Evolutionary conservation across 2,329 filamentous ascomycete genomes (phyloP), one percentile per base, ranked within the genome.

Genomic region (Madurella fahalii): DNA sequence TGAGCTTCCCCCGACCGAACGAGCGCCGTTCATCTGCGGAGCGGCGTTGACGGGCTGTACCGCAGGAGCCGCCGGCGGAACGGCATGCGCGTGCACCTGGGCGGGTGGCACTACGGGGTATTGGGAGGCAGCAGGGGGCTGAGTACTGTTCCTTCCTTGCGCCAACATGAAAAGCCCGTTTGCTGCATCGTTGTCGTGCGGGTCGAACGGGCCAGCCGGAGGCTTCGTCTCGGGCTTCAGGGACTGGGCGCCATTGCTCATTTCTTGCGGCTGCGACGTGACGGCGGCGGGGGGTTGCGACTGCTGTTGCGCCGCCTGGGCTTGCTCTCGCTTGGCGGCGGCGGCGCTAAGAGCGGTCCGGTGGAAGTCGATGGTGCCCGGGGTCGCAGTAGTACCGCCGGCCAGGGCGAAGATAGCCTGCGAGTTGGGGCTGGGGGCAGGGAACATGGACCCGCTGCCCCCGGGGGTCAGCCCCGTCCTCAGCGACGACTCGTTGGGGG

Each of bases 381-480:
- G 94, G 1, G 94, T 99, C 4, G 90, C 88, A 53, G 87, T 89
- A 61, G 89, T 89, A 67, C 83, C 89, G 61, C 89, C 85, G 39
- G 94, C 75, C 62, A 88, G 86, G 58, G 87, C 86, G 71, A 92
- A 90, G 7, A 96, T 74, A 48, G 88, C 87, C 74, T 91, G 87
- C 0, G 90, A 89, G 69, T 89, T 95, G 37, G 90, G 92, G 69
- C 89, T 95, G 2, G 90, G 87, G 52, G 87, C 89, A 53, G 93
- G 91, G 77, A 97, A 97, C 90, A 97, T 97, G 64, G 92, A 95
- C 64, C 92, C 93, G 69, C 92, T 91, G 62, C 93, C 93, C 57
- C 94, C 94, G 47, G 94, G 94, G 50, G 94, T 97, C 62, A 97
- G 74, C 53, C 94, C 94, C 57, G 91, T 94, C 57, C 94, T 82